Conservation (phyloP, 2,329 filamentous ascomycete genomes). For the Colletotrichum tamarilloi region DNA sequence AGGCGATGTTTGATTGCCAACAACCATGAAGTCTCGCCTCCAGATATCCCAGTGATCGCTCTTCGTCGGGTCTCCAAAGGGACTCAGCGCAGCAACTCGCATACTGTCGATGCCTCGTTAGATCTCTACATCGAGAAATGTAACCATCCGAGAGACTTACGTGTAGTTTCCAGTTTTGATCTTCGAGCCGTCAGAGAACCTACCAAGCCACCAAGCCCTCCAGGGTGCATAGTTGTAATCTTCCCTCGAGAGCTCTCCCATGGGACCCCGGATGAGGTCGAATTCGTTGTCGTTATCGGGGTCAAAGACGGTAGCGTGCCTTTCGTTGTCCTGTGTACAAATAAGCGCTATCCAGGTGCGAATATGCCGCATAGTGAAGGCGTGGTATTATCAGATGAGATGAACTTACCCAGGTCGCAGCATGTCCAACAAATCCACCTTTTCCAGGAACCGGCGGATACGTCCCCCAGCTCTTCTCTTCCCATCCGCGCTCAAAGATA, state of each 20-base stretch:
- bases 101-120: not conserved
- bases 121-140: not conserved
- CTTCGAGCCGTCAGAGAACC: slow-evolving; percentile 17
- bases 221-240: slow-evolving; percentile 15
- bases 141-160: not conserved
- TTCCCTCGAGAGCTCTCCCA: slow-evolving; percentile 12
- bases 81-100: slow-evolving; percentile 29
- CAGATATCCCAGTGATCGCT: slow-evolving; percentile 30
- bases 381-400: not conserved
- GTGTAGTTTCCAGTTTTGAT: slow-evolving; percentile 31
- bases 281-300: slow-evolving; percentile 20
- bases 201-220: slow-evolving; percentile 27
- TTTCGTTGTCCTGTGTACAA: slow-evolving; percentile 2
- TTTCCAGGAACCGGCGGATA: slow-evolving; percentile 53
- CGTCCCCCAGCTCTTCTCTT: slow-evolving; percentile 48
- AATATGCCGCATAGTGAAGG: no score
- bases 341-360: not conserved
- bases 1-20: not conserved
- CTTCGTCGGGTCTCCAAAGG: slow-evolving; percentile 22
- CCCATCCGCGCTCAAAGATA: slow-evolving; percentile 53
- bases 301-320: slow-evolving; percentile 1
- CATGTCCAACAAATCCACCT: slow-evolving; percentile 51
- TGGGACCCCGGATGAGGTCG: slow-evolving; percentile 18
- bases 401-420: slow-evolving; percentile 27
- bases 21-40: not conserved